phyloP scores from a whole-genome alignment of 2,329 filamentous ascomycete genomes.

The Alternaria consortialis region DNA sequence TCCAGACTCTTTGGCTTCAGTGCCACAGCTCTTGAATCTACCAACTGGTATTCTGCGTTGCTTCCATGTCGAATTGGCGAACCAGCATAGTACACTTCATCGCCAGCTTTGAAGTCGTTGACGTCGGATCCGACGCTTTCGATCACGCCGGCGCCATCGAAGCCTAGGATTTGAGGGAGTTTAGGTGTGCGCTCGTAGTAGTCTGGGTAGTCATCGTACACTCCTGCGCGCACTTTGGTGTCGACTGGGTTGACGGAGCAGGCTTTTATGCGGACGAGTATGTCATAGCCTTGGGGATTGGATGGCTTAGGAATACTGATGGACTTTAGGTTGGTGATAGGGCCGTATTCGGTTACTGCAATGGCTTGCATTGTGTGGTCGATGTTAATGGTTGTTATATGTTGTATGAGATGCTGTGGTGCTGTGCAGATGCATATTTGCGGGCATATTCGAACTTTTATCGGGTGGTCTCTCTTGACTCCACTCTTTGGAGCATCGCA shows the following conservation, averaged over 20 bases:
- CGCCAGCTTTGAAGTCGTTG: slow-evolving; percentile 1
- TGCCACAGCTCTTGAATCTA: slow-evolving; percentile 12
- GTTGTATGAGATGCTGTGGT: background rate
- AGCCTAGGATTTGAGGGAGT: slow-evolving; percentile 15
- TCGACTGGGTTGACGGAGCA: slow-evolving; percentile 15
- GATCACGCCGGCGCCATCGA: slow-evolving; percentile 10
- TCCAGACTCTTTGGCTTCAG: slow-evolving; percentile 13
- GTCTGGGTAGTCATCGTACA: slow-evolving; percentile 17
- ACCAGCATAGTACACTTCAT: slow-evolving; percentile 12
- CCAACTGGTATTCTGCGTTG: slow-evolving; percentile 14
- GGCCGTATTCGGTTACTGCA: slow-evolving; percentile 14
- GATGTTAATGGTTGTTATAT: background rate
- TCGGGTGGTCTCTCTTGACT: background rate
- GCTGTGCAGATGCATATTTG: background rate
- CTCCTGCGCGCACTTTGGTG: slow-evolving; percentile 13
- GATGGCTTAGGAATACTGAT: slow-evolving; percentile 2
- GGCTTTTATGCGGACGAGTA: slow-evolving; percentile 9
- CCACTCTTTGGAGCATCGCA: slow-evolving; percentile 3
- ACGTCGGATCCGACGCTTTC: slow-evolving; percentile 7
- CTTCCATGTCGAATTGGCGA: slow-evolving; percentile 15
- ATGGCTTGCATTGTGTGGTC: slow-evolving; percentile 9
- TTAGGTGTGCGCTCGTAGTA: slow-evolving; percentile 9
- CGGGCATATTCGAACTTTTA: background rate
- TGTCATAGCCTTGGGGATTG: slow-evolving; percentile 5
- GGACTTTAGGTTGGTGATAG: slow-evolving; percentile 10